phyloP scores from a whole-genome alignment of 2,329 filamentous ascomycete species.

The Trichoderma brevicompactum region DNA sequence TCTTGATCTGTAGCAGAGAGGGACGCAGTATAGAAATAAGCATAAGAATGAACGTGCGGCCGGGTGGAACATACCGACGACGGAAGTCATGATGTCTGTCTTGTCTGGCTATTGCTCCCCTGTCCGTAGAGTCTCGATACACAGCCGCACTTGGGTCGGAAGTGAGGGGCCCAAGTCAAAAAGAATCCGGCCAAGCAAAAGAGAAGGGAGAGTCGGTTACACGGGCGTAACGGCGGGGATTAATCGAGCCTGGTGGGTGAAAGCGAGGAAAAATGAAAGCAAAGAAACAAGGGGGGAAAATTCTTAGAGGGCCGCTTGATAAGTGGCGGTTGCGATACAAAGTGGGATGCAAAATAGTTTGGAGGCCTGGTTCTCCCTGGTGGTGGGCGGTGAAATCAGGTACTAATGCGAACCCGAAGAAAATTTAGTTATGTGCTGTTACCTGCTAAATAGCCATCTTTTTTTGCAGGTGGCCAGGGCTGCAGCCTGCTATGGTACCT shows the following conservation, averaged over 20 bases:
- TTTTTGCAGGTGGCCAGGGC: neutral
- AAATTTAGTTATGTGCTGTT: slow-evolving; percentile 20
- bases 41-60: slow-evolving; percentile 20
- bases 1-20: slow-evolving; percentile 7
- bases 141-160: slow-evolving; percentile 13
- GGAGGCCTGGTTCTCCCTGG: slow-evolving; percentile 14
- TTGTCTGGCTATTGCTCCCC: slow-evolving; percentile 3
- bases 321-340: slow-evolving; percentile 23
- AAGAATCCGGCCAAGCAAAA: slow-evolving; percentile 1
- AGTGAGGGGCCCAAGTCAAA: slow-evolving; percentile 26
- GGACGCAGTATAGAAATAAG: slow-evolving; percentile 26
- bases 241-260: slow-evolving; percentile 4
- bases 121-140: slow-evolving; percentile 3
- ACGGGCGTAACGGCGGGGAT: slow-evolving; percentile 3
- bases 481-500: slow-evolving; percentile 24
- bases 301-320: slow-evolving; percentile 16
- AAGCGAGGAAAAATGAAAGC: slow-evolving; percentile 9
- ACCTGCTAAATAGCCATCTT: neutral
- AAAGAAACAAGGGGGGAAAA: neutral
- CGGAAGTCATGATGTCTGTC: slow-evolving; percentile 29
- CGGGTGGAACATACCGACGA: slow-evolving; percentile 29
- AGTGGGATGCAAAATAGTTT: slow-evolving; percentile 22
- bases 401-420: slow-evolving; percentile 26
- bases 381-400: slow-evolving; percentile 29
- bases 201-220: slow-evolving; percentile 2